A percentile compares a stretch with the other conserved stretches of the same genome.
Conservation (phyloP, 108 stramenopile species). For the Cyclotella sp. region DNA sequence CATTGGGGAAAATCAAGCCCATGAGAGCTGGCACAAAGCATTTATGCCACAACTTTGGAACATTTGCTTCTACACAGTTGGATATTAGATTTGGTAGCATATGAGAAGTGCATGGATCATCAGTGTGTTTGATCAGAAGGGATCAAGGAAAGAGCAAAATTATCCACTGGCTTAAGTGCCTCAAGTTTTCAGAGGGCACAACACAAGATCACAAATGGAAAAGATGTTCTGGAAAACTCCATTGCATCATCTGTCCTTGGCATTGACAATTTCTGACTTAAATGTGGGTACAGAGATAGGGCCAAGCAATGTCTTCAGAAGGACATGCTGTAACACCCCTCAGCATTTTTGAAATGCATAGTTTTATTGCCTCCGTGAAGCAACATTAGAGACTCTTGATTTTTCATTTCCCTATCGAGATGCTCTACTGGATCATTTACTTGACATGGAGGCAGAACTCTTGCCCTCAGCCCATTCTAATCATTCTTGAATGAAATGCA, state of each 20-base stretch:
- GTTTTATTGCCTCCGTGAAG: constrained; percentile 82
- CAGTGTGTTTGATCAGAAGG: constrained; percentile 22
- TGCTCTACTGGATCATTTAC: constrained; percentile 60
- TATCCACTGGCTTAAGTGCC: constrained; percentile 54
- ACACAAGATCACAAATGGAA: constrained; percentile 25
- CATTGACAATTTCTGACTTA: background rate
- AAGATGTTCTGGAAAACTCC: constrained; percentile 31
- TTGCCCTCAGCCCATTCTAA: constrained; percentile 9
- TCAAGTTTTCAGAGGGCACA: constrained; percentile 25
- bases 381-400: constrained; percentile 70
- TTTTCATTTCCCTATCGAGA: constrained; percentile 71
- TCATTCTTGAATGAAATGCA: constrained; percentile 22
- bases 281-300: constrained; percentile 4
- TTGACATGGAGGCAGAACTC: constrained; percentile 54
- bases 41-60: constrained; percentile 41
- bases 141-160: constrained; percentile 28
- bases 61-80: constrained; percentile 17
- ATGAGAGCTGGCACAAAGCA: constrained; percentile 35
- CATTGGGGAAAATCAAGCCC: constrained; percentile 68
- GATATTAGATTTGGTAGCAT: constrained; percentile 48
- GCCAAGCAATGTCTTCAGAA: constrained; percentile 18
- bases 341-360: constrained; percentile 68
- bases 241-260: constrained; percentile 30
- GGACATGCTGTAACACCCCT: constrained; percentile 54
- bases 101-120: constrained; percentile 54